phyloP scores from a whole-genome alignment of 139 green algal species.

The Chlamydomonas incerta region DNA sequence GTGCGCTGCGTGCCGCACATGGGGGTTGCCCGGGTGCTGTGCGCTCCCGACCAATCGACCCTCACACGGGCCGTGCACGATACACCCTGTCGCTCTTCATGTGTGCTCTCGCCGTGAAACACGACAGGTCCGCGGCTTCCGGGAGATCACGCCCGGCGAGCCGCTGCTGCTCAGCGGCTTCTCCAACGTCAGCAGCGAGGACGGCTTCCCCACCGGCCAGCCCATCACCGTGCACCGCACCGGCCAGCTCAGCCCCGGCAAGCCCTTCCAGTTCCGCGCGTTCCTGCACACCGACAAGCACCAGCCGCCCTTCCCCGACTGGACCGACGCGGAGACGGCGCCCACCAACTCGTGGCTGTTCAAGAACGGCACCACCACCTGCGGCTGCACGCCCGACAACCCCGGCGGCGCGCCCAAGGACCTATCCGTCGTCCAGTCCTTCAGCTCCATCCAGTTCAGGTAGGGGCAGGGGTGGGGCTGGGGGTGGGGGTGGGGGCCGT shows the following conservation, averaged over 20 bases:
- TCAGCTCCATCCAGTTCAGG: not conserved
- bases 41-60: no score
- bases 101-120: no score
- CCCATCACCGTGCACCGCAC: not conserved
- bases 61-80: no score
- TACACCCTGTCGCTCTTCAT: no score
- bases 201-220: not conserved
- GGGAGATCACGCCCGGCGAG: not conserved
- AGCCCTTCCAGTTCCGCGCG: not conserved
- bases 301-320: not conserved
- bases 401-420: not conserved
- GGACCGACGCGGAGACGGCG: not conserved
- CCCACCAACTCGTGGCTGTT: not conserved
- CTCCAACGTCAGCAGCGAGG: no score
- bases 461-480: not conserved
- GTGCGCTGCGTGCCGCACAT: no score
- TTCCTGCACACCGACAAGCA: not conserved
- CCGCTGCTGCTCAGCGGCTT: not conserved
- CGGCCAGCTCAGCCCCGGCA: not conserved
- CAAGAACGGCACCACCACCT: not conserved
- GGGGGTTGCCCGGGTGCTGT: no score
- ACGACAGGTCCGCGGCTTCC: not conserved
- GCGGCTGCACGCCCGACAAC: constrained; percentile 10
- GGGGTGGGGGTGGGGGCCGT: no score
- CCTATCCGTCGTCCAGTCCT: not conserved